Base-by-base conservation (phyloP, 164 flowering plant genomes). In the Tetracentron sinense region DNA sequence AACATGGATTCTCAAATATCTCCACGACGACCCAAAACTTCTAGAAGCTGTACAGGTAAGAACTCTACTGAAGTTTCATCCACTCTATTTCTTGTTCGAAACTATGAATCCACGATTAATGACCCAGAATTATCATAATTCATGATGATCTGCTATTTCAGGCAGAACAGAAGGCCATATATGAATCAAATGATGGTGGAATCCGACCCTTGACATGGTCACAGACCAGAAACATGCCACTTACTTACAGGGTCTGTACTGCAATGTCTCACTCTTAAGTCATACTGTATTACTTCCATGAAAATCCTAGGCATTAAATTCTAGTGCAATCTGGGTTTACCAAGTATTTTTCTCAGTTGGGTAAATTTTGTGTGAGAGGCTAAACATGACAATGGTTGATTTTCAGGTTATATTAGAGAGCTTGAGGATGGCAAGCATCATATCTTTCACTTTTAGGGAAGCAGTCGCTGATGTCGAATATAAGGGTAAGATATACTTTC, bases 1-100 rank as follows among this genome's bases (percentile, higher is more conserved):
- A 66, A 90, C 98, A 29, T 93, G 98, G 98, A 75, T 84, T 61
- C 66, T 93, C 70, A 93, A 93, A 82, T 93, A 80, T 81, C 85
- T 93, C 44, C 86, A 81, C 60, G 97, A 93, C 33, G 56, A 87
- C 60, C 90, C 81, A 1, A 85, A 82, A 49, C 85, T 90, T 77
- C 83, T 85, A 21, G 85, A 87, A 67, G 79, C 79, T 60, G 89
- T 93, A 0, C 83, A 78, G 82, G 98, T 88, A 78, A 62, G 46
- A 20, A 22, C 26, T 25, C n/a, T 20, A 31, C 11, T n/a, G 15
- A 14, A 22, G 19, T 3, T 55, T 19, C 48, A 31, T 46, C 14
- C 23, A 14, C 21, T n/a, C 38, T 0, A 4, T 8, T 17, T 2
- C 20, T 53, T 26, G 3, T 53, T 33, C 23, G 15, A 15, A 2